Evolutionary conservation across 805 yeast genomes (phyloP).

Genomic region (Wickerhamiella kurtzmanii): DNA sequence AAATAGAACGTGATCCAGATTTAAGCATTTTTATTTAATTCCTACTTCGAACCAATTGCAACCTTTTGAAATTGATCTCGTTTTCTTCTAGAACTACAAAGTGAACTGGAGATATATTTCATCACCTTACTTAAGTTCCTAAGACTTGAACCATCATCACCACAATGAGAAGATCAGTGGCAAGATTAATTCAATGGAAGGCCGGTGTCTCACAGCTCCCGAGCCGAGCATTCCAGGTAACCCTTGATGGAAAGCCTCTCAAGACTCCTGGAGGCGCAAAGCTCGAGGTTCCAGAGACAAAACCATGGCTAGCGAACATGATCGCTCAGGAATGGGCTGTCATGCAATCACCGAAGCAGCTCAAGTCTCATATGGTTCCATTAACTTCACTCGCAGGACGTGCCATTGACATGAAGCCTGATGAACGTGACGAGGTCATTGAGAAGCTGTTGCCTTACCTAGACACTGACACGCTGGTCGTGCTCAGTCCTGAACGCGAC

Average conservation of each 20-base stretch:
- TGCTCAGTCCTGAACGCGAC: constrained; percentile 67
- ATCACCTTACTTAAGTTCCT: not conserved
- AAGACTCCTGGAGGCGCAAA: constrained; percentile 74
- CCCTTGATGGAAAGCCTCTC: constrained; percentile 56
- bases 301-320: constrained; percentile 45
- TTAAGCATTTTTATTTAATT: too few relatives aligned
- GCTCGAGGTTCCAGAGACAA: constrained; percentile 45
- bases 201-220: not conserved
- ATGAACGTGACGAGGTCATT: constrained; percentile 46
- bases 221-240: not conserved
- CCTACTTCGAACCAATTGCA: too few relatives aligned
- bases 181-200: not conserved
- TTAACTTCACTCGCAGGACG: constrained; percentile 78
- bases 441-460: constrained; percentile 59
- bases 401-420: constrained; percentile 57
- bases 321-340: constrained; percentile 81
- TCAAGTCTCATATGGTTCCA: constrained; percentile 72
- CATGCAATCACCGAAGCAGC: constrained; percentile 39
- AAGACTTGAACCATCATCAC: too few relatives aligned
- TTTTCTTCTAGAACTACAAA: too few relatives aligned
- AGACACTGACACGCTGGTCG: constrained; percentile 87
- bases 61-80: too few relatives aligned
- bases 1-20: too few relatives aligned
- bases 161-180: not conserved
- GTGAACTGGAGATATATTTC: not conserved